phyloP scores from a whole-genome alignment of 108 stramenopile genomes.

The Chaetoceros tenuissimus region DNA sequence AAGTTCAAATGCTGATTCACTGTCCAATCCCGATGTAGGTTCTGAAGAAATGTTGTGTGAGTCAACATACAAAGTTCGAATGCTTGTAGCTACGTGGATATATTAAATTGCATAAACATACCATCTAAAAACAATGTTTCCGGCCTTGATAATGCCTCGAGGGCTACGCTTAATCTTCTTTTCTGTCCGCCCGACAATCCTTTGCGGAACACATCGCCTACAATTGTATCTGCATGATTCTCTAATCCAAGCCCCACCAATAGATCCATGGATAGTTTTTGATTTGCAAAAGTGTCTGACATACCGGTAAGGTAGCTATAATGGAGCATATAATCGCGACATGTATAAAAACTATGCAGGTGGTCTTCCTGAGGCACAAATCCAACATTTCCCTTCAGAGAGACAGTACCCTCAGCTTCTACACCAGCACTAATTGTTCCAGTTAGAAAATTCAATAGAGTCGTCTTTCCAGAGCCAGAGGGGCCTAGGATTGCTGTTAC shows the following conservation, averaged over 20 bases:
- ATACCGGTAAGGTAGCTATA: slow-evolving; percentile 25
- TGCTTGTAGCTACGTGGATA: too few relatives aligned
- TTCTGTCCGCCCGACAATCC: slow-evolving; percentile 74
- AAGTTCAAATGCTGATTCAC: slow-evolving; percentile 39
- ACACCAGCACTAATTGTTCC: slow-evolving; percentile 21
- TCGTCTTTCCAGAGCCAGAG: slow-evolving; percentile 39
- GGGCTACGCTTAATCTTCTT: slow-evolving; percentile 58
- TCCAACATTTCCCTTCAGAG: slow-evolving; percentile 30
- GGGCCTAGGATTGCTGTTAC: slow-evolving; percentile 56
- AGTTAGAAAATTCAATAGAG: slow-evolving; percentile 36
- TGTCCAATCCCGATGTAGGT: slow-evolving; percentile 25
- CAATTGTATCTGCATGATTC: slow-evolving; percentile 39
- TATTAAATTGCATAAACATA: background rate
- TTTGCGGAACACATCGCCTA: slow-evolving; percentile 55
- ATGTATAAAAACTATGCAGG: slow-evolving; percentile 50
- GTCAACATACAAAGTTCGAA: too few relatives aligned
- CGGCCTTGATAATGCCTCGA: slow-evolving; percentile 45
- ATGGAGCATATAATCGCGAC: slow-evolving; percentile 41
- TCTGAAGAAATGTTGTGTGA: slow-evolving; percentile 5
- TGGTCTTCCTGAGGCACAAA: slow-evolving; percentile 42
- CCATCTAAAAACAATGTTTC: slow-evolving; percentile 40
- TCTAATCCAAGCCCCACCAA: slow-evolving; percentile 36
- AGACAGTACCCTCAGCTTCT: slow-evolving; percentile 28
- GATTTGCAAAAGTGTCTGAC: slow-evolving; percentile 13
- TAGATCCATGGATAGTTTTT: slow-evolving; percentile 21